Evolutionary conservation across 2,329 filamentous ascomycete species (phyloP), one percentile per base, ranked within the genome.

Genomic region (Pseudocercospora cruenta): DNA sequence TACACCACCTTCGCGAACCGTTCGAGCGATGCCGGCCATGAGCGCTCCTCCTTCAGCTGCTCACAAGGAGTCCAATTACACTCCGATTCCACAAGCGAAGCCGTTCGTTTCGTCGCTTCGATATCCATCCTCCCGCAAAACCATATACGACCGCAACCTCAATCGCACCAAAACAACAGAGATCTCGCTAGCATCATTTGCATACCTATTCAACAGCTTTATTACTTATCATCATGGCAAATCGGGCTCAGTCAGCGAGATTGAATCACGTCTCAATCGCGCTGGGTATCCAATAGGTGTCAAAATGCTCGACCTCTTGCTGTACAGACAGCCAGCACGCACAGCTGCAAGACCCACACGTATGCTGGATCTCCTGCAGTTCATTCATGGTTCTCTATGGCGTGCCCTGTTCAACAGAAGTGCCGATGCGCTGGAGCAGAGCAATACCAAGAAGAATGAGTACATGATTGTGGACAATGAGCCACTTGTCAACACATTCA

Each of bases 401-500:
- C 89, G 91, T 71, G 91, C 96, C 79, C 90, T 99, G 58, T 99
- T 99, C 80, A 89, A 88, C 43, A 91, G 94, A 1, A 90, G 94
- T 63, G 95, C 95, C 28, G 94, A 98, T 81, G 91, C 93, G 19
- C 88, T 99, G 65, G 95, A 99, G 82, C 94, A 95, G 81, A 92
- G 89, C 66, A 90, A 91, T 8, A 87, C 90, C 61, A 94, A 93
- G 60, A 90, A 92, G 8, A 93, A 95, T 73, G 94, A 98, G 83
- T 99, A 98, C 84, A 98, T 99, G 94, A 95, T 99, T 74, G 92
- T 94, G 74, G 95, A 99, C 82, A 98, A 99, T 81, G 95, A 98
- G 78, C 95, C 95, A 22, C 85, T 98, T 59, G 94, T 98, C 45
- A 98, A 97, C 80, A 90, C 91, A 69, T 98, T 95, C 82, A 91